Base-by-base conservation (phyloP, 2,329 filamentous ascomycete species). In the Capronia epimyces region DNA sequence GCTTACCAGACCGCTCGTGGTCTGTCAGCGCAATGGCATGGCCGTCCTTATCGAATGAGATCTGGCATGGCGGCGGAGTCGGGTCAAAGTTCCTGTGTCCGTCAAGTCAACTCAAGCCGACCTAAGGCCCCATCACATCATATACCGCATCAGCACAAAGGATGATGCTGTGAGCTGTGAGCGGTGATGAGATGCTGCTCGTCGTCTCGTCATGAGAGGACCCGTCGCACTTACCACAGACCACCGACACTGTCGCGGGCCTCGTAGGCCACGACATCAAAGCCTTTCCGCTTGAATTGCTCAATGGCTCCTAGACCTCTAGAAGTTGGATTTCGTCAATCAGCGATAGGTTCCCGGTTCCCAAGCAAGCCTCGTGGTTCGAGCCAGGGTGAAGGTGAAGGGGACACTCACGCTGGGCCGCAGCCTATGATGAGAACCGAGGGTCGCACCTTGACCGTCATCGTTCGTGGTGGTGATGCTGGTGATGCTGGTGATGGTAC, bases 371-470 rank as follows among this genome's bases (percentile, higher is more conserved):
- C 25, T 27, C 25, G 25, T 27, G 10, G 25, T 27, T 10, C 25
- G 6, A 10, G 5, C 25, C 25, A 5, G 6, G 10, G 18, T 36
- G 15, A 40, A 40, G 34, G n/a, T n/a, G n/a, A n/a, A n/a, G n/a
- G n/a, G 2, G 8, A n/a, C 20, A 42, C 46, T 32, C 42, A 49
- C 46, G 46, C 46, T 29, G 46, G 46, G 21, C 46, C 46, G 46
- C 46, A 49, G 13, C 46, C 46, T 20, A 49, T 49, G 15, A 49
- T 49, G n/a, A 49, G 39, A 36, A 49, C 46, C 24, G 46, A 49
- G 8, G 46, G 46, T 49, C 18, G 39, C 46, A 49, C 46, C 36
- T 43, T 49, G 39, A 15, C 22, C 20, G 16, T 37, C 37, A 49
- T 49, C 13, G 39, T 48, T 5, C 13, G 15, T 41, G 46, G 20